Base-by-base conservation (phyloP, 805 yeast genomes). In the Maudiozyma turicensis region DNA sequence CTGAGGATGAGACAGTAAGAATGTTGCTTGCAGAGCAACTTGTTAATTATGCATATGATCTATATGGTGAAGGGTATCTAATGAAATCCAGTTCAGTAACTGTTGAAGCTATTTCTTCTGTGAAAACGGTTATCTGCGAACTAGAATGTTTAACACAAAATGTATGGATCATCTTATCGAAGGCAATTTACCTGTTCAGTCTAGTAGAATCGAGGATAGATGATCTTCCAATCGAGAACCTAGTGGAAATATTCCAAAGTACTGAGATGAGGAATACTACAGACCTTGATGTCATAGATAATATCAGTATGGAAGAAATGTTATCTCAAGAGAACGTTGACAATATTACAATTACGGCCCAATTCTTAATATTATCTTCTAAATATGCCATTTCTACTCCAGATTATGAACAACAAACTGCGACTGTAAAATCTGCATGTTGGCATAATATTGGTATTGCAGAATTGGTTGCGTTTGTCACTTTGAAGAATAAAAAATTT, bases 401-500 rank as follows among this genome's bases (percentile, higher is more conserved):
- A 6, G 46, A 48, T 14, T 49, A 54, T 14, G 49, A 57, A 3
- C 37, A 44, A 4, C 34, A 48, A 7, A 62, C 80, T 28, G 76
- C 79, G 57, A 67, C 76, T 10, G 61, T 84, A 20, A 68, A 78
- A 42, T 75, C 93, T 0, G 71, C 81, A 8, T 65, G 73, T 0
- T 69, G 77, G 65, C 86, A 77, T 65, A 90, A 93, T 59, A 66
- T 88, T 34, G 97, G 95, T 1, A 64, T 83, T 11, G 72, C 86
- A 0, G 78, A 80, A 52, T 60, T 81, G 13, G 73, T 76, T 38
- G 75, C 79, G 1, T 73, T 62, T 63, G 54, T 67, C 35, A 55
- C 63, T 6, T 54, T 68, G 5, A 56, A 62, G 4, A 57, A 59
- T 3, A 46, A 50, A 6, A 50, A 50, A 11, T 72, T 64, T 44